phyloP scores from a whole-genome alignment of 768 basidiomycete genomes.

The Suillus luteus region DNA sequence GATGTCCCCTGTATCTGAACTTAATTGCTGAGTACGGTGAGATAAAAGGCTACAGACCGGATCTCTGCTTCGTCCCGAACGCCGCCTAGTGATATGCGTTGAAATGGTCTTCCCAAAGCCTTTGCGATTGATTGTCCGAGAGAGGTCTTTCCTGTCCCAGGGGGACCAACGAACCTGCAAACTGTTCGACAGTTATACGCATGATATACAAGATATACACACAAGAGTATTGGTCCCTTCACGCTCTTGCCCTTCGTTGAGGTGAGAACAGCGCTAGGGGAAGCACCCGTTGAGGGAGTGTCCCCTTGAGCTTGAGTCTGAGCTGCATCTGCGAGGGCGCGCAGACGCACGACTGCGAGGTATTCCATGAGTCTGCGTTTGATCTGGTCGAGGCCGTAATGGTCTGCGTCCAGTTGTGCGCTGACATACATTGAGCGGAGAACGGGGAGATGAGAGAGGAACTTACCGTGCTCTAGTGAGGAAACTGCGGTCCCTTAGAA shows the following conservation, averaged over 20 bases:
- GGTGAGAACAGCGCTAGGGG: conserved; percentile 10
- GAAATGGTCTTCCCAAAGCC: conserved; percentile 82
- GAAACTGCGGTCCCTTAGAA: conserved; percentile 57
- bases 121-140: conserved; percentile 88
- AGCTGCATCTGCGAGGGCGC: conserved; percentile 32
- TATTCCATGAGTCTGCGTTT: conserved; percentile 92
- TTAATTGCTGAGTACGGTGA: conserved; percentile 11
- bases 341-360: conserved; percentile 78
- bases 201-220: conserved; percentile 20
- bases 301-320: conserved; percentile 2
- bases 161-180: conserved; percentile 81
- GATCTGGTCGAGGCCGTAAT: conserved; percentile 90
- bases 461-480: conserved; percentile 61
- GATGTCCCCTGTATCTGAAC: conserved; percentile 48
- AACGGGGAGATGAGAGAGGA: background rate
- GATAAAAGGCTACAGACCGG: conserved; percentile 32
- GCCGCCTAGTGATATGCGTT: conserved; percentile 89
- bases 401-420: conserved; percentile 82
- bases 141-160: conserved; percentile 90
- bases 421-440: conserved; percentile 17
- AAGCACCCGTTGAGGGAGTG: background rate
- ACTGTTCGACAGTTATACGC: background rate
- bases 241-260: conserved; percentile 41
- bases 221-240: conserved; percentile 77
- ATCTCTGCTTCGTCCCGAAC: conserved; percentile 92